These are phyloP conservation scores for Coemansia sp. DNA, from an alignment of 192 early-diverging fungal genomes.

Conservation along the genomic window DNA sequence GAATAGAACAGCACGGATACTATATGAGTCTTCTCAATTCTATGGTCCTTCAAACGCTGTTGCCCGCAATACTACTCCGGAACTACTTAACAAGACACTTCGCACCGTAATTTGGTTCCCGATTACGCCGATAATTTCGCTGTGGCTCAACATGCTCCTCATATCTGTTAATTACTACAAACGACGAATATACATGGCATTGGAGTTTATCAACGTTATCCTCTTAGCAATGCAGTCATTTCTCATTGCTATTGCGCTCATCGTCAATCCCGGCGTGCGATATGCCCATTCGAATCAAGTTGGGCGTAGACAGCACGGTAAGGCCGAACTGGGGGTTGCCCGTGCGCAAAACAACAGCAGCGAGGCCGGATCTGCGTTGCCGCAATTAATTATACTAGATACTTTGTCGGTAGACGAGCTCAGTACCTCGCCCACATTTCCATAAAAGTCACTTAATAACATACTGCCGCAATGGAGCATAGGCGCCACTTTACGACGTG, in stretches of 20 bases:
- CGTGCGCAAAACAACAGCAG: not conserved
- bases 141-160: slow-evolving; percentile 36
- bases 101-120: slow-evolving; percentile 40
- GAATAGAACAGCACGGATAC: slow-evolving; percentile 3
- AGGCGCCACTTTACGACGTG: not conserved
- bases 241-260: slow-evolving; percentile 29
- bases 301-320: not conserved
- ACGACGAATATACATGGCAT: slow-evolving; percentile 8
- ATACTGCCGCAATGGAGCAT: not conserved
- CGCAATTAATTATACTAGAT: not conserved
- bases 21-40: slow-evolving; percentile 1
- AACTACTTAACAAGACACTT: slow-evolving; percentile 29
- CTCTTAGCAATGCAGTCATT: slow-evolving; percentile 36
- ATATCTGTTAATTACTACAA: slow-evolving; percentile 25
- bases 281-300: not conserved
- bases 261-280: slow-evolving; percentile 30
- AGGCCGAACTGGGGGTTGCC: not conserved
- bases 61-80: not conserved
- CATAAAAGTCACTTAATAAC: not conserved
- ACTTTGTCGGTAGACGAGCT: not conserved
- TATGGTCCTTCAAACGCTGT: slow-evolving; percentile 8
- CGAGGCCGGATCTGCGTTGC: not conserved
- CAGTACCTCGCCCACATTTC: not conserved
- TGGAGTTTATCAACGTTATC: slow-evolving; percentile 27
- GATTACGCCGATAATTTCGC: slow-evolving; percentile 33